phyloP scores from a whole-genome alignment of 1,139 yeast genomes.

The Kodamaea ohmeri region DNA sequence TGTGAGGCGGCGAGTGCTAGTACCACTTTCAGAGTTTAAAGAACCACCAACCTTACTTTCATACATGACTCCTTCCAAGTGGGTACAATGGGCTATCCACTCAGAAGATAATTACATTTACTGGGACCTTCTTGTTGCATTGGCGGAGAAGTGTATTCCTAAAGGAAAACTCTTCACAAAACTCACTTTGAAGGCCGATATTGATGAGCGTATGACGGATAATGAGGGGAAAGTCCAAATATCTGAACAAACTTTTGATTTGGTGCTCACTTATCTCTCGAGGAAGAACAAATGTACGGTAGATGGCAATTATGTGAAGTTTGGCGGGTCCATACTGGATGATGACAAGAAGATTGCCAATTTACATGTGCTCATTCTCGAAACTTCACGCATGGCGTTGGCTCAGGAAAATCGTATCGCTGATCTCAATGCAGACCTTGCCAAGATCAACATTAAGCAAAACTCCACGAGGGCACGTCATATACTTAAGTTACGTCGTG shows the following conservation, averaged over 20 bases:
- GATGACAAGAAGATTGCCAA: slow-evolving; percentile 33
- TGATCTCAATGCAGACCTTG: slow-evolving; percentile 15
- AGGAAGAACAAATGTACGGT: slow-evolving; percentile 23
- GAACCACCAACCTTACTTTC: slow-evolving; percentile 1
- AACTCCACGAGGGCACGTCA: slow-evolving; percentile 6
- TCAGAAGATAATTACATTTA: slow-evolving; percentile 26
- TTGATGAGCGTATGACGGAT: not conserved
- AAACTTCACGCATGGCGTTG: slow-evolving; percentile 20
- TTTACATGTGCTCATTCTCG: slow-evolving; percentile 22
- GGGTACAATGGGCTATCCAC: slow-evolving; percentile 22
- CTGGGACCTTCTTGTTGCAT: slow-evolving; percentile 22
- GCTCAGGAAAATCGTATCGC: slow-evolving; percentile 24
- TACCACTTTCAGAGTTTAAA: slow-evolving; percentile 23
- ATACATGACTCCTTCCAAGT: slow-evolving; percentile 21
- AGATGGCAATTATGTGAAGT: slow-evolving; percentile 23
- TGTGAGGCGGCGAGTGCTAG: slow-evolving; percentile 19
- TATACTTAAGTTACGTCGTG: slow-evolving; percentile 11
- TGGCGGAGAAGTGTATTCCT: slow-evolving; percentile 16
- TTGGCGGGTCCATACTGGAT: slow-evolving; percentile 21
- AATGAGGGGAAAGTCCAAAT: slow-evolving; percentile 14
- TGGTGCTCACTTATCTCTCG: slow-evolving; percentile 26
- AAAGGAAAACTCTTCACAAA: slow-evolving; percentile 20
- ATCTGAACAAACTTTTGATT: slow-evolving; percentile 22
- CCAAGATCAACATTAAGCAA: not conserved
- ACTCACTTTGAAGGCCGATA: slow-evolving; percentile 13